A percentile compares a stretch with the other conserved stretches of the same genome.
Conservation (phyloP, 352 stramenopile species). For the Aphanomyces astaci region DNA sequence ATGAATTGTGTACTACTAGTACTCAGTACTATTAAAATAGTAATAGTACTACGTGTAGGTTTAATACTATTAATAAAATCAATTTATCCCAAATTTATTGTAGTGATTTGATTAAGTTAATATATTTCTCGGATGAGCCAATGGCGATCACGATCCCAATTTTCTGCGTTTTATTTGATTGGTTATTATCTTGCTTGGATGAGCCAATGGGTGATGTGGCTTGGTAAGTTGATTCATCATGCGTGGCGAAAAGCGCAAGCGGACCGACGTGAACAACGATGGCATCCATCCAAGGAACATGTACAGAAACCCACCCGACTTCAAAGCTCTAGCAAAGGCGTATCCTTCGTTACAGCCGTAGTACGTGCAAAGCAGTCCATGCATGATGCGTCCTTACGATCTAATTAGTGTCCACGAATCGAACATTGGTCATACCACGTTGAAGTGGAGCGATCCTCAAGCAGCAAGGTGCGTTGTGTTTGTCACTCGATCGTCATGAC, state of each 20-base stretch:
- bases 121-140: too few species aligned
- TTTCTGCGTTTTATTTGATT: too few species aligned
- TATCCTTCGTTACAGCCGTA: slow-evolving; percentile 58
- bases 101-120: background rate
- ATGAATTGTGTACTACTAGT: background rate
- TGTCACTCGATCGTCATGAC: slow-evolving; percentile 29
- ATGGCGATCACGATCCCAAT: too few species aligned
- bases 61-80: too few species aligned
- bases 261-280: slow-evolving; percentile 55
- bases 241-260: slow-evolving; percentile 41
- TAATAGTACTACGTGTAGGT: too few species aligned
- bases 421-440: slow-evolving; percentile 44
- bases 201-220: too few species aligned
- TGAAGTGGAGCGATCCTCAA: slow-evolving; percentile 65
- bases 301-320: slow-evolving; percentile 65
- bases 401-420: slow-evolving; percentile 44
- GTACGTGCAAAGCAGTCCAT: slow-evolving; percentile 35
- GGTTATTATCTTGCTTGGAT: too few species aligned
- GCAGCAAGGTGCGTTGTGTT: slow-evolving; percentile 41
- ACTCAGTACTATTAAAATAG: too few species aligned
- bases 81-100: slow-evolving; percentile 1
- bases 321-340: slow-evolving; percentile 53
- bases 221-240: background rate
- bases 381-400: background rate
- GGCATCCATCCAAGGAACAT: slow-evolving; percentile 63